Evolutionary conservation across 805 yeast genomes (phyloP).

Genomic region (Yarrowia yakushimensis): DNA sequence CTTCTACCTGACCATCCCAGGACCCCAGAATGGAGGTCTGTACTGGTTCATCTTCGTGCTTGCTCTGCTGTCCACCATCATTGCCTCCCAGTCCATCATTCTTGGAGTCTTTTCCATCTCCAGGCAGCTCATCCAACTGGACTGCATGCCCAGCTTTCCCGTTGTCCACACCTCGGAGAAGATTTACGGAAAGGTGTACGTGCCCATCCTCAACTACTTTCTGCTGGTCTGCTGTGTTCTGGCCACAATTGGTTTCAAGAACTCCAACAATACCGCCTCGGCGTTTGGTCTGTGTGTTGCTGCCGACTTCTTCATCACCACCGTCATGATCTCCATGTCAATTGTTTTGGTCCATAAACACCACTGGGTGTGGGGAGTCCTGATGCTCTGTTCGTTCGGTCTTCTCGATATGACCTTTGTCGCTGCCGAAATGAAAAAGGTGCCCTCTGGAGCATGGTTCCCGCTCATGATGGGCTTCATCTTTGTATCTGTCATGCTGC

Average conservation of each 20-base stretch:
- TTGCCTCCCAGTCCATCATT: conserved; percentile 60
- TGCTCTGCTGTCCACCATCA: conserved; percentile 53
- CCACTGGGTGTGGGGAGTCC: conserved; percentile 39
- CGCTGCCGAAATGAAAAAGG: conserved; percentile 49
- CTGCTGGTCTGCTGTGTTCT: conserved; percentile 51
- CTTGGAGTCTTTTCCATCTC: conserved; percentile 53
- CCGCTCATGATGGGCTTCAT: conserved; percentile 39
- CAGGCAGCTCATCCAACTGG: conserved; percentile 51
- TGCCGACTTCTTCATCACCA: conserved; percentile 53
- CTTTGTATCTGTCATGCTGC: conserved; percentile 9
- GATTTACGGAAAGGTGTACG: conserved; percentile 50
- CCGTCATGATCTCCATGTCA: conserved; percentile 45
- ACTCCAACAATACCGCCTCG: conserved; percentile 44
- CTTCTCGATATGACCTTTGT: conserved; percentile 49
- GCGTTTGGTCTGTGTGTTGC: conserved; percentile 62
- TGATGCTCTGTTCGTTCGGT: conserved; percentile 43
- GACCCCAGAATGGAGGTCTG: conserved; percentile 43
- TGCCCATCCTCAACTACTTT: conserved; percentile 50
- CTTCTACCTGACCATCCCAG: conserved; percentile 52
- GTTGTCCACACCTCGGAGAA: conserved; percentile 46
- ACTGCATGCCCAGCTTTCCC: conserved; percentile 51
- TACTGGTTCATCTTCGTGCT: conserved; percentile 52
- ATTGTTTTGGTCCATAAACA: conserved; percentile 47
- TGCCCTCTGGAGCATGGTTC: conserved; percentile 62
- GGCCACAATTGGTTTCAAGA: conserved; percentile 50